Evolutionary conservation across 768 basidiomycete genomes (phyloP).

Genomic region (Suillus americanus): DNA sequence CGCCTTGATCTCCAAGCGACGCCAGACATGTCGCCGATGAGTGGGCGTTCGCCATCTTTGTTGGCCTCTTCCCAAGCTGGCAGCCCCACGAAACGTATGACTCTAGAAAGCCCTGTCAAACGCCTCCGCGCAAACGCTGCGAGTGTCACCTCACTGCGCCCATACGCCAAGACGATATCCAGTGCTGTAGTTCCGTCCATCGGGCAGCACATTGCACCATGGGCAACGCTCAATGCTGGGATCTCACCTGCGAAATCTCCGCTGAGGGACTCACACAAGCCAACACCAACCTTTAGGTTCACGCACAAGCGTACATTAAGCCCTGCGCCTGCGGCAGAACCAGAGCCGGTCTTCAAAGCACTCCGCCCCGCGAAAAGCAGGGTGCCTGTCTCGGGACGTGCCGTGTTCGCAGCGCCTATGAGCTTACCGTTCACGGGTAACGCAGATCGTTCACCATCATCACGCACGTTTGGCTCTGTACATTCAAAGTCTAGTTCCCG

Average conservation of each 20-base stretch:
- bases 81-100: conserved; percentile 31
- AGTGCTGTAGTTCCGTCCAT: conserved; percentile 27
- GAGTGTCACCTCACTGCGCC: conserved; percentile 49
- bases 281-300: conserved; percentile 20
- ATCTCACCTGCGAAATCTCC: conserved; percentile 38
- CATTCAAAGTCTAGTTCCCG: conserved; percentile 31
- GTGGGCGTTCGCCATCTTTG: conserved; percentile 18
- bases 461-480: conserved; percentile 37
- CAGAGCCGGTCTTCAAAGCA: conserved; percentile 58
- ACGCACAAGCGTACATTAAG: conserved; percentile 56
- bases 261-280: conserved; percentile 27
- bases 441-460: conserved; percentile 29
- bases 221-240: conserved; percentile 45
- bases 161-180: conserved; percentile 42
- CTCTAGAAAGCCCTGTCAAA: conserved; percentile 38
- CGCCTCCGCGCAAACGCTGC: conserved; percentile 35
- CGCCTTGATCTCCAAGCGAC: conserved; percentile 82
- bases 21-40: conserved; percentile 46
- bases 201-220: conserved; percentile 64
- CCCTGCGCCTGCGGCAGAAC: conserved; percentile 58
- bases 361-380: conserved; percentile 48
- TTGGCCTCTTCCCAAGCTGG: conserved; percentile 23
- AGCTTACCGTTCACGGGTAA: conserved; percentile 16
- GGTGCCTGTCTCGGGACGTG: conserved; percentile 15
- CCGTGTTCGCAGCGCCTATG: conserved; percentile 24